These are phyloP conservation scores for Pezicula carpinea DNA, from an alignment of 2,329 filamentous ascomycete genomes.

Conservation along the genomic window DNA sequence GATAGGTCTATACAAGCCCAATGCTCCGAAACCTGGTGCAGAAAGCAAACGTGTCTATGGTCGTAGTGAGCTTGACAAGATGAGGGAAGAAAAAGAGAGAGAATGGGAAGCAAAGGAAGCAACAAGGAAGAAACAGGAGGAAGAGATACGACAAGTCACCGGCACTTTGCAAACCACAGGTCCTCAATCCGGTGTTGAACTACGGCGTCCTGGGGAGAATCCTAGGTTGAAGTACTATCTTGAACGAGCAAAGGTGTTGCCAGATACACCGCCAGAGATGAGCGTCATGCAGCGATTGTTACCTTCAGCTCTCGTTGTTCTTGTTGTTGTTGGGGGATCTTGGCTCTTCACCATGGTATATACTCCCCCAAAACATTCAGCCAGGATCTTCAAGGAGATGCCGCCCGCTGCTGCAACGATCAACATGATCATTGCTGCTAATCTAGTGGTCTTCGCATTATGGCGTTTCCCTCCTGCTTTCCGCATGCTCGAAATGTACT, in stretches of 20 bases:
- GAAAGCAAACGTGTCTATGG: slow-evolving; percentile 49
- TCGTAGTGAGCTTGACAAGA: slow-evolving; percentile 49
- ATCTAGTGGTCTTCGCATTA: slow-evolving; percentile 48
- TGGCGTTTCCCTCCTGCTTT: slow-evolving; percentile 65
- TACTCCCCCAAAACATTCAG: slow-evolving; percentile 41
- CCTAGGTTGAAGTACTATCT: slow-evolving; percentile 25
- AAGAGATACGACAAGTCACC: slow-evolving; percentile 27
- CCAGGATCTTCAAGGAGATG: slow-evolving; percentile 55
- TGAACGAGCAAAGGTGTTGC: slow-evolving; percentile 43
- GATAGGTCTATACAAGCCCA: slow-evolving; percentile 23
- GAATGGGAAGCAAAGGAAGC: slow-evolving; percentile 41
- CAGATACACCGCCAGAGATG: slow-evolving; percentile 49
- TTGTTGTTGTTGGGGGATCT: slow-evolving; percentile 39
- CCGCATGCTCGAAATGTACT: slow-evolving; percentile 62
- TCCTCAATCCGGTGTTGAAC: slow-evolving; percentile 19
- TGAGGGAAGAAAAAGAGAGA: slow-evolving; percentile 47
- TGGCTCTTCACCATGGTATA: slow-evolving; percentile 44
- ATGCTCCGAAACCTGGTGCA: slow-evolving; percentile 12
- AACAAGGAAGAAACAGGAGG: slow-evolving; percentile 34
- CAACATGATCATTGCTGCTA: slow-evolving; percentile 54
- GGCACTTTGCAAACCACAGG: slow-evolving; percentile 18
- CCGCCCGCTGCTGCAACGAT: slow-evolving; percentile 62
- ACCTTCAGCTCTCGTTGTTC: slow-evolving; percentile 47
- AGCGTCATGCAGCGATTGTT: slow-evolving; percentile 47
- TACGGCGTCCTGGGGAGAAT: slow-evolving; percentile 22